Evolutionary conservation across 2,329 filamentous ascomycete genomes (phyloP).

Genomic region (Verticillium nubilum): DNA sequence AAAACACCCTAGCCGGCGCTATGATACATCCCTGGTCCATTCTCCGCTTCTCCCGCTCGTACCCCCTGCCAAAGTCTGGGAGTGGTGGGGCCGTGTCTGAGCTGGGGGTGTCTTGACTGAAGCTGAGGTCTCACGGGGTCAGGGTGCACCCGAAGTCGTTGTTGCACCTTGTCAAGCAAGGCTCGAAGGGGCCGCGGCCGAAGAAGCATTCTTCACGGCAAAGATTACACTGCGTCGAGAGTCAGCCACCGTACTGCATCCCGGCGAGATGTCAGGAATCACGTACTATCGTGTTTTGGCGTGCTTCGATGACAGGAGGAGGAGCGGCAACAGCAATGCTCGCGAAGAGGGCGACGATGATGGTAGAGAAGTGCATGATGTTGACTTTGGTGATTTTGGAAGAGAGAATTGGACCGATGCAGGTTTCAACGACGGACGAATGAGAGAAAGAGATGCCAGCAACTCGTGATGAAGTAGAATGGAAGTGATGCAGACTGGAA

Average conservation of each 20-base stretch:
- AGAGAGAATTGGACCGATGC: too few relatives aligned
- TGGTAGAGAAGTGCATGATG: slow-evolving; percentile 1
- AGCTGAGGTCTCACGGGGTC: neutral
- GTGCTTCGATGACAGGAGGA: neutral
- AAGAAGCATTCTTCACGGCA: slow-evolving; percentile 5
- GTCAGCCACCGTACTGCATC: neutral
- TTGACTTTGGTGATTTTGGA: neutral
- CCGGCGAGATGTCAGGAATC: neutral
- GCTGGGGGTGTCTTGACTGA: neutral
- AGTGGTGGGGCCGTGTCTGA: neutral
- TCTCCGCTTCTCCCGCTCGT: too few relatives aligned
- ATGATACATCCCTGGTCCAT: too few relatives aligned
- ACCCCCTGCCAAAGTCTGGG: neutral
- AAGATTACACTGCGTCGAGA: neutral
- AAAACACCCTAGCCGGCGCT: too few relatives aligned
- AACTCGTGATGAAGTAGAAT: neutral
- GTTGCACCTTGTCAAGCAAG: neutral
- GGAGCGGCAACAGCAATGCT: neutral
- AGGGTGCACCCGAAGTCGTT: slow-evolving; percentile 1
- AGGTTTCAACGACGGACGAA: too few relatives aligned
- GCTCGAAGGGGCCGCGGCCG: neutral
- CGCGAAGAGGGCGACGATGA: slow-evolving; percentile 1
- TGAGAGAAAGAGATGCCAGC: neutral
- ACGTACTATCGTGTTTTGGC: neutral
- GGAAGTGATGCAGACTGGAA: too few relatives aligned